phyloP scores from a whole-genome alignment of 2,329 filamentous ascomycete species.

The Epichloe sibirici region DNA sequence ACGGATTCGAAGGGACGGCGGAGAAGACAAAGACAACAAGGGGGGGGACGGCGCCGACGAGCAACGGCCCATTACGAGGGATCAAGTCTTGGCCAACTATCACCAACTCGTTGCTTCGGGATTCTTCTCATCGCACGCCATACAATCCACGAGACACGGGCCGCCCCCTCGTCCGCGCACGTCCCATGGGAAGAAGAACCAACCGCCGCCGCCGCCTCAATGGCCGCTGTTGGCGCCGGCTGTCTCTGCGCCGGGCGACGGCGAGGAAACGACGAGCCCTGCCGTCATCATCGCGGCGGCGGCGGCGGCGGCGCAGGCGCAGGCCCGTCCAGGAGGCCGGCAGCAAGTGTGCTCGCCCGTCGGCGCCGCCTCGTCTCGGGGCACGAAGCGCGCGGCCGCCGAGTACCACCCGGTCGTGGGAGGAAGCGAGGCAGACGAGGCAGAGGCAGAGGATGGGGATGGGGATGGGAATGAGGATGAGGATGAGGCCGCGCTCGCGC shows the following conservation, averaged over 20 bases:
- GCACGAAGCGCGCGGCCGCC: slow-evolving; percentile 36
- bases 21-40: slow-evolving; percentile 14
- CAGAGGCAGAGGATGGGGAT: no score
- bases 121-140: slow-evolving; percentile 47
- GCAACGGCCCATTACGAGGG: slow-evolving; percentile 22
- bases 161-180: slow-evolving; percentile 9
- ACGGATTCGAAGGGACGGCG: slow-evolving; percentile 17
- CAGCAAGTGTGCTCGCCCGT: slow-evolving; percentile 18
- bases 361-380: slow-evolving; percentile 26
- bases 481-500: slow-evolving; percentile 12
- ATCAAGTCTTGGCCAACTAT: slow-evolving; percentile 45
- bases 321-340: not conserved
- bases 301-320: no score
- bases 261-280: no score
- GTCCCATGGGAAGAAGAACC: slow-evolving; percentile 9
- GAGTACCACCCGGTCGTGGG: no score
- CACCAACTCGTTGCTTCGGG: slow-evolving; percentile 43
- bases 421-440: slow-evolving; percentile 7
- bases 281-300: no score
- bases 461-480: no score
- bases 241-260: not conserved
- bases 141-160: slow-evolving; percentile 36
- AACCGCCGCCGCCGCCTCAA: slow-evolving; percentile 10
- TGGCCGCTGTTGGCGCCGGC: slow-evolving; percentile 16
- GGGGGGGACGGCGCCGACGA: slow-evolving; percentile 9